Percentiles rank a stretch among this genome's conserved stretches.
Evolutionary conservation across 2,329 filamentous ascomycete genomes (phyloP).

Genomic region (Rhynchosporium secalis): DNA sequence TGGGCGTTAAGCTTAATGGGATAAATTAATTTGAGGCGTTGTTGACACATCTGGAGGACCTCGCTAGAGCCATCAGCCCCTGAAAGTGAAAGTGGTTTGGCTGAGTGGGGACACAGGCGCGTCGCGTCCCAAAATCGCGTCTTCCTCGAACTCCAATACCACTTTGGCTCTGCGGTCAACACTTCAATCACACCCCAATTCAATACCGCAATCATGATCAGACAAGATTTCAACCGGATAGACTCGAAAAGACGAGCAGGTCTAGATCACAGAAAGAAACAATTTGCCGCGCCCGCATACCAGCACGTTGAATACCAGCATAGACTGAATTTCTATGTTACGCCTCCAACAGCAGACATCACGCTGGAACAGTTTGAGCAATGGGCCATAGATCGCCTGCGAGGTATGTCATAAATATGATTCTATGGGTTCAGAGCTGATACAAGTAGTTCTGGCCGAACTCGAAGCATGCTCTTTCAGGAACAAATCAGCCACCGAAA

Average conservation of each 20-base stretch:
- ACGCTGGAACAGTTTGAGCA: conserved; percentile 97
- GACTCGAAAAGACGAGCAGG: conserved; percentile 71
- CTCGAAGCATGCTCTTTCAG: conserved; percentile 94
- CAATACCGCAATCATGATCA: conserved; percentile 35
- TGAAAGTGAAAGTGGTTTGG: too few relatives aligned
- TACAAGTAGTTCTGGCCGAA: conserved; percentile 72
- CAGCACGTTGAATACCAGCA: conserved; percentile 78
- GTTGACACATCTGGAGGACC: too few relatives aligned
- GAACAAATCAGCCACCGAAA: conserved; percentile 83
- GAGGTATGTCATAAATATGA: conserved; percentile 56
- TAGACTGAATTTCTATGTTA: conserved; percentile 87
- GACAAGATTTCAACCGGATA: conserved; percentile 38
- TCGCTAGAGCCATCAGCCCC: too few relatives aligned
- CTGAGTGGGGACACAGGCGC: too few relatives aligned
- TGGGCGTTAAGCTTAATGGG: too few relatives aligned
- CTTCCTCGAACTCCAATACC: too few relatives aligned
- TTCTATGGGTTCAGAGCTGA: conserved; percentile 4
- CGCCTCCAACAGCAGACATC: conserved; percentile 88
- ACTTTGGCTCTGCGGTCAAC: too few relatives aligned
- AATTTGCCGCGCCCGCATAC: conserved; percentile 77
- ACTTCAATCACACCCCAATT: too few relatives aligned
- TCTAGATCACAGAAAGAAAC: conserved; percentile 79
- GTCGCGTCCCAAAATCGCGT: too few relatives aligned
- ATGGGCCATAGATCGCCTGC: conserved; percentile 92
- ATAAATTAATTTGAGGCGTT: too few relatives aligned